Evolutionary conservation across 352 stramenopile species (phyloP), one percentile per base, ranked within the genome.

Genomic region (Phytopythium oedochilum): DNA sequence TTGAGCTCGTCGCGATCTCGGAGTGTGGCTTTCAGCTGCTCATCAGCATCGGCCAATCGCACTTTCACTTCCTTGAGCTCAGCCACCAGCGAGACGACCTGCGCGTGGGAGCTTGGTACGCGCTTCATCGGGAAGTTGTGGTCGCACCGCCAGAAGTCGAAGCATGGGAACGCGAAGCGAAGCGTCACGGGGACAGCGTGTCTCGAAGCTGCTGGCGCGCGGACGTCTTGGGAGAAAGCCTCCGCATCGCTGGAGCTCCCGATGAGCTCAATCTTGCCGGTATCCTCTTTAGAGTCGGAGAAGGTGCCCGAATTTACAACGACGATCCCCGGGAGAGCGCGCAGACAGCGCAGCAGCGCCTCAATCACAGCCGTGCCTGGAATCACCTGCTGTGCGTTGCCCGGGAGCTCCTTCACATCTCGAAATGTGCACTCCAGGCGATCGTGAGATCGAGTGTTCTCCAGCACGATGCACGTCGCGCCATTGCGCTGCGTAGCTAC

Each of bases 101-200:
- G 57, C 22, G 62, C 47, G 5, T 53, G 20, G 11, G 48, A 38
- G 2, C n/a, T 26, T 1, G 63, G 34, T 12, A 75, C 51, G 14
- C 66, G 35, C 45, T 59, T 61, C 59, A 78, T 62, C 8, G 62
- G 58, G 36, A 78, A 75, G 29, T 63, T 55, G 25, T 73, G 70
- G n/a, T 61, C 42, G 15, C 65, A 55, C 18, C 63, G 36, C 55
- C 66, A 78, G 22, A 78, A 60, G 28, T 78, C 70, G 44, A 72
- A 68, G 23, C 58, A 68, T 26, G 70, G 70, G 20, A 75, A 78
- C 31, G 58, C 40, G 20, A 78, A 63, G n/a, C 61, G 44, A 32
- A 78, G 47, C 31, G 51, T 67, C 46, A 75, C 10, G 25, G 32
- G 17, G 3, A 9, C 32, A 17, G 32, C 4, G 32, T 36, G 3